Conservation (phyloP, 108 stramenopile species). For the Aurantiochytrium sp. region DNA sequence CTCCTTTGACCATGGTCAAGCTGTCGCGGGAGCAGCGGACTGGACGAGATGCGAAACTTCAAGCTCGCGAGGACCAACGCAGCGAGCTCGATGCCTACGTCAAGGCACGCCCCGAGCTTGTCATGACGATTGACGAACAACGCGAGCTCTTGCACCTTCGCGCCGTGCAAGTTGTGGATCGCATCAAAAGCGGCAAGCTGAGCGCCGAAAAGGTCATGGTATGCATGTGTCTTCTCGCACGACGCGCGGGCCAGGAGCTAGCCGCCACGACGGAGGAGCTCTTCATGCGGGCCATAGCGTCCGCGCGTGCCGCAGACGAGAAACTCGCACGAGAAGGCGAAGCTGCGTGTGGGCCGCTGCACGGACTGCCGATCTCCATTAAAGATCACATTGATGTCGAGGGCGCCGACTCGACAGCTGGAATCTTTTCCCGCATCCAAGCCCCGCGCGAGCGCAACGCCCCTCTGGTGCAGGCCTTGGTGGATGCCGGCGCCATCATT, state of each 20-base stretch:
- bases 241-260: not conserved
- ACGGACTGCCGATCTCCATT: constrained; percentile 38
- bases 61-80: not conserved
- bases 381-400: constrained; percentile 36
- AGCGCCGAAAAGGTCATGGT: not conserved
- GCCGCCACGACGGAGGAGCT: constrained; percentile 38
- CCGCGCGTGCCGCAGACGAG: constrained; percentile 19
- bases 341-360: constrained; percentile 8
- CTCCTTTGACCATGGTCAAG: not conserved
- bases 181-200: not conserved
- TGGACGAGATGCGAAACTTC: not conserved
- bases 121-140: not conserved
- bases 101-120: not conserved
- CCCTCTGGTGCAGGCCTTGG: constrained; percentile 35
- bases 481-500: constrained; percentile 45
- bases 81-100: not conserved
- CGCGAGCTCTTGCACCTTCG: not conserved
- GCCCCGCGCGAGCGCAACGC: constrained; percentile 27
- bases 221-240: not conserved
- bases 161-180: not conserved
- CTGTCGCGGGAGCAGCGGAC: not conserved
- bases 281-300: constrained; percentile 33
- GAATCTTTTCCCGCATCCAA: not conserved
- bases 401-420: constrained; percentile 22
- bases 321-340: not conserved